These are phyloP conservation scores for Adansonia rubrostipa DNA, from an alignment of 441 rosid species.

Conservation along the genomic window DNA sequence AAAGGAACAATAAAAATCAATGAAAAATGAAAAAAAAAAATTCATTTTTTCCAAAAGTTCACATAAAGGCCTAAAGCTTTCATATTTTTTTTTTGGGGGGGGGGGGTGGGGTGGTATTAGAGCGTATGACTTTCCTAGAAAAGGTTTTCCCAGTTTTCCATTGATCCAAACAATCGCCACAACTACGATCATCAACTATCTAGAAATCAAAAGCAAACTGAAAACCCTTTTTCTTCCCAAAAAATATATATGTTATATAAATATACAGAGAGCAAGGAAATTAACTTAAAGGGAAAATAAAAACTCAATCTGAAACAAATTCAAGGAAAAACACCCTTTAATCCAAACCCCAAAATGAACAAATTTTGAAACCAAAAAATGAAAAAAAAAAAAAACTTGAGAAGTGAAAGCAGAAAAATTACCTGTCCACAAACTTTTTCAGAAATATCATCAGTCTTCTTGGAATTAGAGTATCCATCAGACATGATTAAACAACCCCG, in stretches of 20 bases:
- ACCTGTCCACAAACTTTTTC: constrained; percentile 85
- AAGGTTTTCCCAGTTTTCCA: background rate
- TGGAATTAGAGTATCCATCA: constrained; percentile 74
- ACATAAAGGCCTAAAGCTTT: background rate
- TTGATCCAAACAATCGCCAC: background rate
- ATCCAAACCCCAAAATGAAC: background rate
- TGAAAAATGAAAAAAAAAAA: background rate
- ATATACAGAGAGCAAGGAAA: background rate
- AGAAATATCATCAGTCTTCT: constrained; percentile 84
- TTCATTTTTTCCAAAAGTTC: background rate
- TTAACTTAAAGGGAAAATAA: background rate
- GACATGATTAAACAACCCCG: constrained; percentile 54
- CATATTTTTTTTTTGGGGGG: background rate
- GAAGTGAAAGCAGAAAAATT: constrained; percentile 22
- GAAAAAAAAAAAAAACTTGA: constrained; percentile 15
- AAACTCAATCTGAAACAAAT: background rate
- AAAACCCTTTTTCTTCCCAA: background rate
- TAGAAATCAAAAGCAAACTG: background rate
- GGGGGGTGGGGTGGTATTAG: background rate
- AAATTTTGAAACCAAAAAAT: too few relatives aligned
- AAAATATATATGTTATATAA: too few relatives aligned
- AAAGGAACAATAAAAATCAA: background rate
- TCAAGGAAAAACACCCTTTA: background rate
- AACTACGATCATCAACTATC: constrained; percentile 3
- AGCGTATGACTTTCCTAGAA: background rate